Percentiles rank a stretch among this genome's conserved stretches.
Conservation (phyloP, 2,329 filamentous ascomycete species). For the Lasiodiplodia hormozganensis region DNA sequence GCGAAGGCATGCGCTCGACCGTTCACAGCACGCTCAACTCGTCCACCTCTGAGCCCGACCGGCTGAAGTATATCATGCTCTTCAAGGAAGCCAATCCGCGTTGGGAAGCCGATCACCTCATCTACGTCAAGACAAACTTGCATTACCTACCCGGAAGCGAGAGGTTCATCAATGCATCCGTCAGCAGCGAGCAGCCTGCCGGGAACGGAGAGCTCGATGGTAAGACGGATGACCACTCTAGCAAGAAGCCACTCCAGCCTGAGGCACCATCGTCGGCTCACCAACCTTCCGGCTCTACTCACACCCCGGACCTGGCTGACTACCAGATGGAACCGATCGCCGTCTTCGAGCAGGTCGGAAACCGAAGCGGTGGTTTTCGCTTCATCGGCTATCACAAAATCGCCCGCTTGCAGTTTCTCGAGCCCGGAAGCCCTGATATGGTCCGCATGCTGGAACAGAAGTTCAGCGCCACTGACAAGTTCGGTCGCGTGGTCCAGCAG, state of each 20-base stretch:
- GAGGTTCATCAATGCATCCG: neutral
- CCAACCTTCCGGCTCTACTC: neutral
- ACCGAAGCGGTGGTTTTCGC: constrained; percentile 24
- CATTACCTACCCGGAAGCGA: constrained; percentile 34
- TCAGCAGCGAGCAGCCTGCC: neutral
- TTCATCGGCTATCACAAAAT: constrained; percentile 39
- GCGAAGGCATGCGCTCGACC: neutral
- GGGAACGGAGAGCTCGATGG: neutral
- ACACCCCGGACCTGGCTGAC: neutral
- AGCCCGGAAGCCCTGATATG: constrained; percentile 34
- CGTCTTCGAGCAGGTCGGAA: constrained; percentile 36
- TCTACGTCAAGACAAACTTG: constrained; percentile 41
- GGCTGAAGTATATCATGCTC: constrained; percentile 36
- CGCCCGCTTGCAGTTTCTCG: constrained; percentile 34
- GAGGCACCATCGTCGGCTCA: neutral
- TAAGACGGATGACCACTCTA: neutral
- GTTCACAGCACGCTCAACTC: constrained; percentile 30
- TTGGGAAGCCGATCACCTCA: constrained; percentile 37
- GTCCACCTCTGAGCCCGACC: constrained; percentile 32
- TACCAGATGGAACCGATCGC: constrained; percentile 31
- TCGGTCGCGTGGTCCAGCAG: constrained; percentile 31
- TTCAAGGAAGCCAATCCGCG: constrained; percentile 39
- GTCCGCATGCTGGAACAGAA: constrained; percentile 42
- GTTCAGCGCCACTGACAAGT: constrained; percentile 33
- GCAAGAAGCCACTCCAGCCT: neutral